Conservation (phyloP, 768 basidiomycete genomes). For the Trametopsis cervina region DNA sequence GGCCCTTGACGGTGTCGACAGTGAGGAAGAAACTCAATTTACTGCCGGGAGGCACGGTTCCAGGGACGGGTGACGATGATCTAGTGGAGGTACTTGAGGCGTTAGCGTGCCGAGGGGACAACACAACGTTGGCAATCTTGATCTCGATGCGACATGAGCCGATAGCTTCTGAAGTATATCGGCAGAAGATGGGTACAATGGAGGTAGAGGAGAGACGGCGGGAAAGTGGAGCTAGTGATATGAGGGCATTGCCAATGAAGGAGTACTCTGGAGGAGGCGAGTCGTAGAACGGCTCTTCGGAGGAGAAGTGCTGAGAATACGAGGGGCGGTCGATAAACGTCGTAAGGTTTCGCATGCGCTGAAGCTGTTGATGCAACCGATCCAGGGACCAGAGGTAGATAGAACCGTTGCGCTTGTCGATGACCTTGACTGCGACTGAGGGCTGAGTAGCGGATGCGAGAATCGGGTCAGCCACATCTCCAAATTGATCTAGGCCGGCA, state of each 20-base stretch:
- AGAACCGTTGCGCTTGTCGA: constrained; percentile 81
- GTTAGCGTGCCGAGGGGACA: constrained; percentile 51
- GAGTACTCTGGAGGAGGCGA: constrained; percentile 83
- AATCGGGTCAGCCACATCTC: constrained; percentile 83
- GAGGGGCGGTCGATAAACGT: constrained; percentile 88
- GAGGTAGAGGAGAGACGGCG: constrained; percentile 68
- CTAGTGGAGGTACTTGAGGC: constrained; percentile 64
- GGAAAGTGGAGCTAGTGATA: constrained; percentile 77
- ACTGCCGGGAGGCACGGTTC: constrained; percentile 61
- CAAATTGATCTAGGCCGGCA: constrained; percentile 85
- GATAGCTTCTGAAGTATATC: constrained; percentile 92
- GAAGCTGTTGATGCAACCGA: constrained; percentile 80
- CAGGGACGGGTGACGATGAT: constrained; percentile 67
- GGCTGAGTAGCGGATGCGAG: constrained; percentile 72
- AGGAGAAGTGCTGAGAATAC: constrained; percentile 91
- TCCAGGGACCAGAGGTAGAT: constrained; percentile 91
- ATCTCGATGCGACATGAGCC: constrained; percentile 88
- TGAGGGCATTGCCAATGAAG: constrained; percentile 82
- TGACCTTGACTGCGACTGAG: constrained; percentile 81
- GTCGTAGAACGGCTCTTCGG: constrained; percentile 90
- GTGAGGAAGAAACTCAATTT: constrained; percentile 82
- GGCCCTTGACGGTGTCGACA: constrained; percentile 82
- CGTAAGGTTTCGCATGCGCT: constrained; percentile 89
- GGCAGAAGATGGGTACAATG: constrained; percentile 86
- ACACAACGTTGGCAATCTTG: constrained; percentile 66